These are phyloP conservation scores for Paracamarosporium sp. DNA, from an alignment of 2,329 filamentous ascomycete genomes.

Conservation along the genomic window DNA sequence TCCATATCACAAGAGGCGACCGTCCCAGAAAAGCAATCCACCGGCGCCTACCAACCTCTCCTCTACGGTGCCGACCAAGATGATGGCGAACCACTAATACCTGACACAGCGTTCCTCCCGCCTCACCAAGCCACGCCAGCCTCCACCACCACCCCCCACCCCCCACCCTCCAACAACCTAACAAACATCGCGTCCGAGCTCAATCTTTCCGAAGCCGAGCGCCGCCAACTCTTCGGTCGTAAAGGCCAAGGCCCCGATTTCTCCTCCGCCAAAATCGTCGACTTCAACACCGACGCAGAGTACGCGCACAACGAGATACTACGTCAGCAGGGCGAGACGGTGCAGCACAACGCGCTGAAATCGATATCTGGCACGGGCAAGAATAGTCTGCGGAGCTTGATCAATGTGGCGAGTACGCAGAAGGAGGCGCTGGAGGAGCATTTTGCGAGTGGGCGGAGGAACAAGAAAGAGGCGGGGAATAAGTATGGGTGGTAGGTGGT, in stretches of 20 bases:
- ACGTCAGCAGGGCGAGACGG: constrained; percentile 71
- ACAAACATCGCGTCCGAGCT: constrained; percentile 76
- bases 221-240: constrained; percentile 86
- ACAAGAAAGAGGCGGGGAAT: constrained; percentile 80
- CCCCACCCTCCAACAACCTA: constrained; percentile 61
- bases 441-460: constrained; percentile 80
- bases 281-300: constrained; percentile 88
- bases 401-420: constrained; percentile 82
- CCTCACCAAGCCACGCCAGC: constrained; percentile 9
- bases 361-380: constrained; percentile 80
- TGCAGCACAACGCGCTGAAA: constrained; percentile 81
- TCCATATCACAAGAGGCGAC: constrained; percentile 61
- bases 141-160: constrained; percentile 14
- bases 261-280: constrained; percentile 72
- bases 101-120: constrained; percentile 22
- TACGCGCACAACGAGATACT: constrained; percentile 85
- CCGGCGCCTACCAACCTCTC: constrained; percentile 47
- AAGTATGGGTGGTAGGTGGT: constrained; percentile 78
- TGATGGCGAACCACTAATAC: constrained; percentile 21
- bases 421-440: constrained; percentile 89
- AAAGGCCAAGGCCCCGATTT: constrained; percentile 53
- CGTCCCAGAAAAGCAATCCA: constrained; percentile 24
- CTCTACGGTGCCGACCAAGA: constrained; percentile 36
- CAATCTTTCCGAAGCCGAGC: constrained; percentile 77
- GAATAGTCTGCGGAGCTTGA: constrained; percentile 86